phyloP scores from a whole-genome alignment of 176 grass and related monocot genomes.

The Pontederia crassipes region DNA sequence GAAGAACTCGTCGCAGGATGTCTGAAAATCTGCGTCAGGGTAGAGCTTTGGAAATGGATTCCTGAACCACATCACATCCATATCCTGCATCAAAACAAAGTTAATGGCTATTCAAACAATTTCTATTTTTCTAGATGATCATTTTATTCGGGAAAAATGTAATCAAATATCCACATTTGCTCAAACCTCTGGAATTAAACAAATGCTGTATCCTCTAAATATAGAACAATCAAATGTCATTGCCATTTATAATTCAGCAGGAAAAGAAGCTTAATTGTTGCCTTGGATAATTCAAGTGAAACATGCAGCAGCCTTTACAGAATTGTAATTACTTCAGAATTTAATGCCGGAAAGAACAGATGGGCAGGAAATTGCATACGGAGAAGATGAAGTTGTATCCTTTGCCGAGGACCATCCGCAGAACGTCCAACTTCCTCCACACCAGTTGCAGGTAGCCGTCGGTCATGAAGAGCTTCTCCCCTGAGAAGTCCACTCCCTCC shows the following conservation, averaged over 20 bases:
- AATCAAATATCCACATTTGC: not conserved
- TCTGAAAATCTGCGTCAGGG: conserved; percentile 24
- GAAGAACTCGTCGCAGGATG: conserved; percentile 83
- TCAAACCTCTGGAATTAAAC: no score
- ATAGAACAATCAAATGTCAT: no score
- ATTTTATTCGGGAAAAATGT: not conserved
- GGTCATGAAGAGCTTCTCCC: conserved; percentile 28
- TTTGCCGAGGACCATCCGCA: conserved; percentile 36
- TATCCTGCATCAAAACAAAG: conserved; percentile 30
- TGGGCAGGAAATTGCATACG: conserved; percentile 12
- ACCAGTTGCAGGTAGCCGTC: conserved; percentile 48
- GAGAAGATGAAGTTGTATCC: conserved; percentile 71
- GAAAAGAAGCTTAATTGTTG: no score
- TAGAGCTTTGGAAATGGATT: conserved; percentile 42
- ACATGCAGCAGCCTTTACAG: no score
- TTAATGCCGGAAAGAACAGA: not conserved
- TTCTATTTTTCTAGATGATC: not conserved
- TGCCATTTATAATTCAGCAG: no score
- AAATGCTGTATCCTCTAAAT: no score
- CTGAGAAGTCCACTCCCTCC: conserved; percentile 12
- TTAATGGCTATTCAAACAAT: not conserved
- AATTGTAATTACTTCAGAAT: not conserved
- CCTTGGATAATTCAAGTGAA: not conserved
- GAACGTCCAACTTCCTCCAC: conserved; percentile 47
- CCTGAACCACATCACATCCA: conserved; percentile 43